Evolutionary conservation across 108 stramenopile species (phyloP).

Genomic region (Fragilariopsis cylindrus): DNA sequence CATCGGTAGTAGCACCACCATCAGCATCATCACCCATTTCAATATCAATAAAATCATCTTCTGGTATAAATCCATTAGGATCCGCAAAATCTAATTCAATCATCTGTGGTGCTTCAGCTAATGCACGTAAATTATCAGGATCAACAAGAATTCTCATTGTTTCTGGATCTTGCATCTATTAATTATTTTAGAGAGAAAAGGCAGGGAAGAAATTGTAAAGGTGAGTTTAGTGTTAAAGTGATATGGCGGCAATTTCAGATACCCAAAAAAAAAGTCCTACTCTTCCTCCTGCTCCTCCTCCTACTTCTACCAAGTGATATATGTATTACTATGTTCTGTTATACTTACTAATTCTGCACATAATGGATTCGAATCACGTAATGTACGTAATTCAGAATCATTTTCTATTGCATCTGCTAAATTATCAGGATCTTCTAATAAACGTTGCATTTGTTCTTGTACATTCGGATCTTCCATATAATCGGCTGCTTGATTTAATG

Average conservation of each 20-base stretch:
- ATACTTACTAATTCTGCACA: slow-evolving; percentile 35
- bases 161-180: slow-evolving; percentile 57
- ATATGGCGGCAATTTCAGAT: too few relatives aligned
- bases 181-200: too few relatives aligned
- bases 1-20: slow-evolving; percentile 17
- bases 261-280: too few relatives aligned
- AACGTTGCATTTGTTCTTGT: slow-evolving; percentile 44
- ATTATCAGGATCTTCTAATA: slow-evolving; percentile 55
- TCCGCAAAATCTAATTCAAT: slow-evolving; percentile 53
- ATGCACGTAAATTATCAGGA: slow-evolving; percentile 57
- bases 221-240: too few relatives aligned
- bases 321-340: too few relatives aligned
- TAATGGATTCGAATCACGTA: slow-evolving; percentile 50
- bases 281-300: too few relatives aligned
- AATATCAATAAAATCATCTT: slow-evolving; percentile 28
- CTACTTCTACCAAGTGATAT: too few relatives aligned
- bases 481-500: slow-evolving; percentile 49
- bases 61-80: slow-evolving; percentile 38
- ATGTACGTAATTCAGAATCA: slow-evolving; percentile 38
- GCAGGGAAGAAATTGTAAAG: too few relatives aligned
- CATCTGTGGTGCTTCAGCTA: slow-evolving; percentile 46
- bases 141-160: slow-evolving; percentile 51
- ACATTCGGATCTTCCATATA: slow-evolving; percentile 62
- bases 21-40: slow-evolving; percentile 22
- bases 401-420: slow-evolving; percentile 56